These are phyloP conservation scores for Lachnellula subtilissima DNA, from an alignment of 2,329 filamentous ascomycete genomes.

Conservation along the genomic window DNA sequence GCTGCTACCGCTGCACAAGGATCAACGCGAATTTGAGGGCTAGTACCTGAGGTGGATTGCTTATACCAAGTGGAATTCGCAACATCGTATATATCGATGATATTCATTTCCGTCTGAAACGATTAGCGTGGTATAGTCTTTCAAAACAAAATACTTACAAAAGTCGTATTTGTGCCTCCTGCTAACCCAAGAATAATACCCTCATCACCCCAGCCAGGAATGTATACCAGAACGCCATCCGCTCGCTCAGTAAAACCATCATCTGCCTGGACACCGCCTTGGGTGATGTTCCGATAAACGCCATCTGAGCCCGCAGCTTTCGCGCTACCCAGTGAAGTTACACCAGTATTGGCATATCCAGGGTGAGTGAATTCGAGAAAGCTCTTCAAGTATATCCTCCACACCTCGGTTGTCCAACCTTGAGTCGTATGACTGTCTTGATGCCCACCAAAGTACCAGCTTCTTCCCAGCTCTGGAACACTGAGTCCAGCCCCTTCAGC, in stretches of 20 bases:
- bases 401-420: conserved; percentile 63
- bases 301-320: conserved; percentile 57
- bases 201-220: conserved; percentile 67
- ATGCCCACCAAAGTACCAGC: conserved; percentile 77
- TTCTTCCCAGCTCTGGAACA: conserved; percentile 63
- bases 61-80: conserved; percentile 68
- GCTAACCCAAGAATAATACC: conserved; percentile 69
- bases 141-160: conserved; percentile 41
- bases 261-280: conserved; percentile 61
- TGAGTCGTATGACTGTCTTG: conserved; percentile 52
- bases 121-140: conserved; percentile 5
- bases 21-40: conserved; percentile 63
- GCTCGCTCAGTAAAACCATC: conserved; percentile 68
- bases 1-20: conserved; percentile 66
- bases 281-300: conserved; percentile 68
- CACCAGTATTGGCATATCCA: conserved; percentile 59
- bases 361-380: conserved; percentile 73
- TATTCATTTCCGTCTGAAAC: conserved; percentile 55
- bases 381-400: conserved; percentile 66
- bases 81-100: conserved; percentile 74
- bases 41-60: conserved; percentile 61
- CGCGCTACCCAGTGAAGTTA: conserved; percentile 48
- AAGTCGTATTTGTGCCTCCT: conserved; percentile 65
- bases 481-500: conserved; percentile 71
- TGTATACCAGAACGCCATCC: conserved; percentile 67